phyloP scores from a whole-genome alignment of 2,329 filamentous ascomycete species.

The Seiridium cupressi region DNA sequence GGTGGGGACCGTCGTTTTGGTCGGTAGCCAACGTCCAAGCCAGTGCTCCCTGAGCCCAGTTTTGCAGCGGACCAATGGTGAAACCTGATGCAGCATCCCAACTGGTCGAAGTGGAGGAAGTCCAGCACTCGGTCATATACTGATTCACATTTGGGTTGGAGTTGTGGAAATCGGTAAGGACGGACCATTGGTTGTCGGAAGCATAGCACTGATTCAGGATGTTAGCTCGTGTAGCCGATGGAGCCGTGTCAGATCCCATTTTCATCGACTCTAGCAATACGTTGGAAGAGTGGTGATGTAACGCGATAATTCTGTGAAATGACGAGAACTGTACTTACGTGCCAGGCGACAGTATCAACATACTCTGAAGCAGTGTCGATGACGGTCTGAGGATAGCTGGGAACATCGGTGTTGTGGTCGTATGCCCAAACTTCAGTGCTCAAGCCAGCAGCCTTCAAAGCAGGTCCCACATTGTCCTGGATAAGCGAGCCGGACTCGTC shows the following conservation, averaged over 20 bases:
- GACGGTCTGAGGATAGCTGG: conserved; percentile 36
- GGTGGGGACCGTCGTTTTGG: conserved; percentile 35
- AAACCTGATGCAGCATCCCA: conserved; percentile 34
- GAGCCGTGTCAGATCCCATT: no score
- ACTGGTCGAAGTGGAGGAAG: conserved; percentile 28
- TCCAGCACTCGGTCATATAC: conserved; percentile 50
- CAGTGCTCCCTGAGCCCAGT: conserved; percentile 42
- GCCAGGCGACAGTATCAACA: conserved; percentile 36
- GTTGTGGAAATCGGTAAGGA: conserved; percentile 37
- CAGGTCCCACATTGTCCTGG: conserved; percentile 35
- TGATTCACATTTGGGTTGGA: conserved; percentile 36
- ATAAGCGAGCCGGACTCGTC: conserved; percentile 36
- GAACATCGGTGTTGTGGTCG: conserved; percentile 37
- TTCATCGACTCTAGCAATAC: no score
- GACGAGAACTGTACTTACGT: conserved; percentile 14
- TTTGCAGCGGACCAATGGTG: conserved; percentile 46
- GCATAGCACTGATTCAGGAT: conserved; percentile 30
- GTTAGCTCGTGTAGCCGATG: background rate
- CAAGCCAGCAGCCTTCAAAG: conserved; percentile 35
- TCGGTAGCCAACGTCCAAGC: conserved; percentile 43
- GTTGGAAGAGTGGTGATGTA: no score
- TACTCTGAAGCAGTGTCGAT: conserved; percentile 28
- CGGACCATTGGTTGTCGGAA: conserved; percentile 31
- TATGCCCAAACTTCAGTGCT: conserved; percentile 45
- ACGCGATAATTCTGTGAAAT: no score